Evolutionary conservation across 192 early-diverging fungal genomes (phyloP).

Genomic region (Linnemannia schmuckeri): DNA sequence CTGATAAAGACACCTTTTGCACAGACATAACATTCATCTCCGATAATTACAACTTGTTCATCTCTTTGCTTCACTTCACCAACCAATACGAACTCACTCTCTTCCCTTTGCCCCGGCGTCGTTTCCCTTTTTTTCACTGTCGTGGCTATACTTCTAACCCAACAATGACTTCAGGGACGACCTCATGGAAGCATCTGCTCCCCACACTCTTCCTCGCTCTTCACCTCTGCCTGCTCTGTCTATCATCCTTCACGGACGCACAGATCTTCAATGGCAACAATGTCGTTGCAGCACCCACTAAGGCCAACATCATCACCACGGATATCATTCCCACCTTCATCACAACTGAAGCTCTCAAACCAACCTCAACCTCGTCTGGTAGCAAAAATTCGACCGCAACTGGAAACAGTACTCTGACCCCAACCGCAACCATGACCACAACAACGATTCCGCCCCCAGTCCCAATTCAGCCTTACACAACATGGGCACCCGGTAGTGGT

Average conservation of each 20-base stretch:
- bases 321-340: slow-evolving; percentile 19
- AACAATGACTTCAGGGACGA: slow-evolving; percentile 1
- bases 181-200: neutral
- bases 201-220: neutral
- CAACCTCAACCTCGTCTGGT: neutral
- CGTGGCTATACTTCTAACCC: neutral
- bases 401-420: neutral
- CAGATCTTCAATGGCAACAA: slow-evolving; percentile 35
- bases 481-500: neutral
- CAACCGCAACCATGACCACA: slow-evolving; percentile 5
- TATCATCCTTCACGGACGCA: neutral
- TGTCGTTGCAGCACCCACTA: slow-evolving; percentile 5
- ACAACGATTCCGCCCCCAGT: slow-evolving; percentile 15
- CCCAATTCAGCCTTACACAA: slow-evolving; percentile 32
- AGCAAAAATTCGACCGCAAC: neutral
- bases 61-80: neutral
- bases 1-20: too few relatives aligned
- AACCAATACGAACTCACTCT: neutral
- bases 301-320: slow-evolving; percentile 4
- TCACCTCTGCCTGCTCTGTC: neutral
- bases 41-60: neutral
- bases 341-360: neutral
- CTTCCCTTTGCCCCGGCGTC: neutral
- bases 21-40: too few relatives aligned
- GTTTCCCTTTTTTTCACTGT: neutral